These are phyloP conservation scores for Biscogniauxia sp. DNA, from an alignment of 2,329 filamentous ascomycete genomes.

Conservation along the genomic window DNA sequence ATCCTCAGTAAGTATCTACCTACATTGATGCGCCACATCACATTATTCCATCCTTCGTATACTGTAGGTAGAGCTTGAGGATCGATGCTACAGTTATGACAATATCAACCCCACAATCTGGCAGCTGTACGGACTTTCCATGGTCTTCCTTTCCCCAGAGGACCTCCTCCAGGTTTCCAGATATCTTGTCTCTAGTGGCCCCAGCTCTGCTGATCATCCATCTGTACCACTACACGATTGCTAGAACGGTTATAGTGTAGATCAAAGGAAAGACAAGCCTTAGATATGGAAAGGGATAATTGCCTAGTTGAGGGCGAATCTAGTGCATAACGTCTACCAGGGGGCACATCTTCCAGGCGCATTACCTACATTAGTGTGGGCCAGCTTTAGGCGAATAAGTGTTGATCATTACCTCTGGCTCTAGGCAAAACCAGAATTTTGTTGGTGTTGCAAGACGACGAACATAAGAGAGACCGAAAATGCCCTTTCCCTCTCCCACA, in stretches of 20 bases:
- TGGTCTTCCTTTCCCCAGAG: not conserved
- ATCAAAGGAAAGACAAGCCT: slow-evolving; percentile 1
- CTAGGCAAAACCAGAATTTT: not conserved
- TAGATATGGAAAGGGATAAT: slow-evolving; percentile 4
- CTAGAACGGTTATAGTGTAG: too few relatives aligned
- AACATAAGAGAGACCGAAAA: slow-evolving; percentile 15
- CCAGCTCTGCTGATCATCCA: too few relatives aligned
- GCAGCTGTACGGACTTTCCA: not conserved
- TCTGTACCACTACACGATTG: too few relatives aligned
- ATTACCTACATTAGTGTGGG: not conserved
- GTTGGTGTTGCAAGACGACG: slow-evolving; percentile 1
- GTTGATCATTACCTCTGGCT: not conserved
- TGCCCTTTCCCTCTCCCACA: slow-evolving; percentile 26
- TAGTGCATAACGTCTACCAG: not conserved
- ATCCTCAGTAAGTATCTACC: too few relatives aligned
- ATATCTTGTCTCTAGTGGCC: not conserved
- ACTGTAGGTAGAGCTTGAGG: too few relatives aligned
- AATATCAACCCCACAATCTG: not conserved
- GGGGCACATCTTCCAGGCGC: not conserved
- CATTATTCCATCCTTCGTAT: too few relatives aligned
- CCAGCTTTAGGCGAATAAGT: not conserved
- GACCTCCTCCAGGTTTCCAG: not conserved
- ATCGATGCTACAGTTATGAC: too few relatives aligned
- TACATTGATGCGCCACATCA: too few relatives aligned
- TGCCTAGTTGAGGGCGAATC: too few relatives aligned